phyloP scores from a whole-genome alignment of 805 yeast species.

The Schizosaccharomyces cryophilus region DNA sequence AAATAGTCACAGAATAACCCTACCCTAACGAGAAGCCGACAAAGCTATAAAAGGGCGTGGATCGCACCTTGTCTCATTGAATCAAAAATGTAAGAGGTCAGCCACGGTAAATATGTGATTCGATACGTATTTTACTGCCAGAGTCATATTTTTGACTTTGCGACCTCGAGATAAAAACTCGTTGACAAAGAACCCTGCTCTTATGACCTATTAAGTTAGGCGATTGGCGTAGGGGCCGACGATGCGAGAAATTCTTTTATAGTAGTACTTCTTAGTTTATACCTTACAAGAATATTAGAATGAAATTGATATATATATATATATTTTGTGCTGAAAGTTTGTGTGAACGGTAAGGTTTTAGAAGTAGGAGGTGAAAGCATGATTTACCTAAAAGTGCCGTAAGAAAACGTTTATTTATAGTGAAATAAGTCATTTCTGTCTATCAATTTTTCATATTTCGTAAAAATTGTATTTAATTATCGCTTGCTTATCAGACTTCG shows the following conservation, averaged over 20 bases:
- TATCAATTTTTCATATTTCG: too few relatives aligned
- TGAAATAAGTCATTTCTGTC: too few relatives aligned
- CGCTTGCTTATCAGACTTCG: background rate
- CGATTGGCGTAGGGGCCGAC: conserved; percentile 2
- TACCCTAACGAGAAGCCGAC: background rate
- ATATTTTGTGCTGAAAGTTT: too few relatives aligned
- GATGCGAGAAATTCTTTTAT: background rate
- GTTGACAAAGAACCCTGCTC: conserved; percentile 1
- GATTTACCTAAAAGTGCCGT: too few relatives aligned
- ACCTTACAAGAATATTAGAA: too few relatives aligned
- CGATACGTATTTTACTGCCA: background rate
- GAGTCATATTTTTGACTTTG: background rate
- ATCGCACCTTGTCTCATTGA: background rate
- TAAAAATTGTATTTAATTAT: too few relatives aligned
- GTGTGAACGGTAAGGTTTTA: too few relatives aligned
- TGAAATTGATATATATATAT: too few relatives aligned
- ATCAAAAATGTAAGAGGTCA: conserved; percentile 1
- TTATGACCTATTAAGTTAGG: conserved; percentile 1
- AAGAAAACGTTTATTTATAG: too few relatives aligned
- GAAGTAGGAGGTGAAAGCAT: too few relatives aligned
- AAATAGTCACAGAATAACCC: background rate
- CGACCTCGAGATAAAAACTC: conserved; percentile 1
- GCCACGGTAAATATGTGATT: background rate
- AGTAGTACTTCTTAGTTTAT: too few relatives aligned
- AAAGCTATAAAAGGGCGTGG: background rate